Base-by-base conservation (phyloP, 1,284 basidiomycete species). In the Malassezia caprae region DNA sequence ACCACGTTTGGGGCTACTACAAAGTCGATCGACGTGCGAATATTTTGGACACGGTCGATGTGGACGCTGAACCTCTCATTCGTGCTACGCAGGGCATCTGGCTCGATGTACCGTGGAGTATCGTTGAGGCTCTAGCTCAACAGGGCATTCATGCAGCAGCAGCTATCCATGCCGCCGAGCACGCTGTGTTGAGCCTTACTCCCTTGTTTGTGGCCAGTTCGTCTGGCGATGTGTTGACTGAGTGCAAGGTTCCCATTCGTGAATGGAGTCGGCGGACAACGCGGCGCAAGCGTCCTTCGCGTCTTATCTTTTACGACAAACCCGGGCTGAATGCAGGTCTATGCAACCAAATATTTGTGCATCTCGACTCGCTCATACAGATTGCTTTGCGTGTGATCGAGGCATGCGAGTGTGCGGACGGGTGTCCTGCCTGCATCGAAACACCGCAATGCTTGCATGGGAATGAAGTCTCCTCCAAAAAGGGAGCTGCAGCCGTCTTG, bases 131-230 rank as follows among this genome's bases (percentile, higher is more conserved):
- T 35, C 61, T 93, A 68, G 77, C 77, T 4, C 67, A 73, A 19
- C 82, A 84, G 60, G 77, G 77, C 6, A 80, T 88, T 53, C 82
- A 81, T 54, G 79, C 81, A 0, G 82, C 85, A 0, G 87, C 83
- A 55, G 86, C 85, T 0, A 88, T 91, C 48, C 89, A 91, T 67
- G 82, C 86, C 1, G 87, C 88, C 1, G 80, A 85, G 60, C 90
- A 93, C 69, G 88, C 87, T 0, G 79, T 90, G 61, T 76, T 91
- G 57, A 88, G 87, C 44, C 65, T 78, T 27, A 77, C 77, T 8
- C 77, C 78, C 57, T 81, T 83, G 45, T 89, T 89, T 64, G 78
- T 82, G 6, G 77, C 90, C 62, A 79, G 81, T 3, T 75, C 80
- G 4, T 72, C 75, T 7, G 77, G 77, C 35, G 87, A 90, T 59